Percentiles rank a stretch among this genome's conserved stretches.
phyloP scores from a whole-genome alignment of 352 stramenopile species.

The Phytophthora tubulina region DNA sequence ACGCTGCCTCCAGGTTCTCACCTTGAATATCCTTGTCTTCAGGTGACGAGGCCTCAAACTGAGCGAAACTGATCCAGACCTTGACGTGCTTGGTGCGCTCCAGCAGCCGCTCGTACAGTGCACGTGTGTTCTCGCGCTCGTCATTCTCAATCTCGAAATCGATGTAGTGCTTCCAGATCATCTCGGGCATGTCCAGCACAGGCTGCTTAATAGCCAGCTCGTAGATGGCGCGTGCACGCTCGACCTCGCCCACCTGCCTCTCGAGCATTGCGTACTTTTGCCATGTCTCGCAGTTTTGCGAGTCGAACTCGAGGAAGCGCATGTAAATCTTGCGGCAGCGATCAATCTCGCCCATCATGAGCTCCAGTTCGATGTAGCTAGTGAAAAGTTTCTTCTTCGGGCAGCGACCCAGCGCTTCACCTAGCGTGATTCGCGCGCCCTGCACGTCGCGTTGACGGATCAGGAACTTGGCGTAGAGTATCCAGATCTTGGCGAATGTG shows the following conservation, averaged over 20 bases:
- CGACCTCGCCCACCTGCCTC: slow-evolving; percentile 94
- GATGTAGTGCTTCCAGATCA: slow-evolving; percentile 99
- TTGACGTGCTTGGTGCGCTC: slow-evolving; percentile 98
- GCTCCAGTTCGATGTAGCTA: slow-evolving; percentile 96
- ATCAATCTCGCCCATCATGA: slow-evolving; percentile 98
- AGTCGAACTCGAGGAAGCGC: slow-evolving; percentile 85
- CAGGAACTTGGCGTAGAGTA: slow-evolving; percentile 97
- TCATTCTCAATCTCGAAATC: slow-evolving; percentile 97
- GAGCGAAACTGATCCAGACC: slow-evolving; percentile 94
- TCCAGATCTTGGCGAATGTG: slow-evolving; percentile 99
- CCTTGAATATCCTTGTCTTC: slow-evolving; percentile 37
- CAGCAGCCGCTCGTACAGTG: slow-evolving; percentile 96
- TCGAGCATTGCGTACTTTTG: slow-evolving; percentile 97
- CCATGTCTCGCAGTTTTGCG: slow-evolving; percentile 95
- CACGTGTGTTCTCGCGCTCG: slow-evolving; percentile 87
- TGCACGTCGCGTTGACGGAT: slow-evolving; percentile 95
- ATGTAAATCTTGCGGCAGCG: slow-evolving; percentile 93
- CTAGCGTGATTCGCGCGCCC: slow-evolving; percentile 93
- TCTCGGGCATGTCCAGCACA: slow-evolving; percentile 98
- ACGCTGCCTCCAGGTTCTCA: slow-evolving; percentile 71
- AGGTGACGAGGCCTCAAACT: slow-evolving; percentile 77
- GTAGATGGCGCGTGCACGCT: slow-evolving; percentile 95
- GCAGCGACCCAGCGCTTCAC: slow-evolving; percentile 95
- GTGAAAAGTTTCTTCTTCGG: slow-evolving; percentile 94
- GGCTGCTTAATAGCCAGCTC: slow-evolving; percentile 96